Percentiles rank a stretch among this genome's conserved stretches.
Conservation (phyloP, 345 rosid species). For the Abelmoschus esculentus region DNA sequence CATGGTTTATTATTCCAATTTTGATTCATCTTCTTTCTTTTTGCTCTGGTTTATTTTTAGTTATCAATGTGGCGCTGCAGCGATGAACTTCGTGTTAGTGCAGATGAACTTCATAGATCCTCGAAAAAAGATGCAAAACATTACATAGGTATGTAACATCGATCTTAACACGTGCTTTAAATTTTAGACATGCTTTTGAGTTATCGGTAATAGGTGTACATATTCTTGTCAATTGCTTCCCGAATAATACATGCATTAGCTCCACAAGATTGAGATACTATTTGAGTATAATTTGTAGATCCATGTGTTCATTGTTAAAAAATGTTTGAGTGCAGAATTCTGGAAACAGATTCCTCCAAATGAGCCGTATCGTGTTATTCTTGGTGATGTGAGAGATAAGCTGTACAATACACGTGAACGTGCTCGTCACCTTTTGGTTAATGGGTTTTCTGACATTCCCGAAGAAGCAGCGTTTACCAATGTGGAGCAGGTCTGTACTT, state of each 20-base stretch:
- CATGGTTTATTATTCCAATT: neutral
- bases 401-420: conserved; percentile 88
- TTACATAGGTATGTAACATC: conserved; percentile 56
- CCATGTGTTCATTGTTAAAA: neutral
- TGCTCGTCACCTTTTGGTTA: conserved; percentile 70
- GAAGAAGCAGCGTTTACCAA: conserved; percentile 66
- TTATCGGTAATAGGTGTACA: neutral
- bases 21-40: neutral
- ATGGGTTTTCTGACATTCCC: conserved; percentile 72
- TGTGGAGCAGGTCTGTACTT: conserved; percentile 60
- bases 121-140: conserved; percentile 84
- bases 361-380: conserved; percentile 92
- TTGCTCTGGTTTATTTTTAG: conserved; percentile 33
- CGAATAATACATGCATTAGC: neutral
- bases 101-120: conserved; percentile 66
- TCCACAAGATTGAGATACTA: neutral
- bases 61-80: conserved; percentile 99
- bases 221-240: conserved; percentile 1
- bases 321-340: conserved; percentile 50
- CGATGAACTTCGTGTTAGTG: conserved; percentile 75
- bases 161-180: neutral
- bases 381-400: conserved; percentile 90
- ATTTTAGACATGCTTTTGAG: neutral
- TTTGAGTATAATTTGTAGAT: neutral
- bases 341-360: conserved; percentile 86